Evolutionary conservation across 2,329 filamentous ascomycete genomes (phyloP), one percentile per base, ranked within the genome.

Genomic region (Cytospora paraplurivora): DNA sequence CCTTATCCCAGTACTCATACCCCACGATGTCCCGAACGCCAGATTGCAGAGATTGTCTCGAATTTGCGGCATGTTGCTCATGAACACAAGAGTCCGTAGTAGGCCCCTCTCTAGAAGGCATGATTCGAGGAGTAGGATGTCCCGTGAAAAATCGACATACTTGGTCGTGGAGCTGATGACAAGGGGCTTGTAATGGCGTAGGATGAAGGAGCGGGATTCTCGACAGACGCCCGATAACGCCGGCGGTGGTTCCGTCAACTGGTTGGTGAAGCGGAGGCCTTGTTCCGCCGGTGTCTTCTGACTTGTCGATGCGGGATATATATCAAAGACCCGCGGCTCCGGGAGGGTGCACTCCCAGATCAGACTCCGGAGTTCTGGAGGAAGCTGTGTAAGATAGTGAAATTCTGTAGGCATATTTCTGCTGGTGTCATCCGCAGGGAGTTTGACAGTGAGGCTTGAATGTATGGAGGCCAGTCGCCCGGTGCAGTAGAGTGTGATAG

Each of bases 31-130:
- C 35, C 79, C 79, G 4, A 81, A 72, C 1, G 79, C 79, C 19
- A 82, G 71, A 11, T 73, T 73, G 35, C 72, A 76, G 51, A 76
- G 73, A 63, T 72, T 74, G 59, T 79, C 76, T 34, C 77, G 74
- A 37, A 81, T 71, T 6, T 78, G 72, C 19, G 79, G 75, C 54
- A 81, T 76, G 69, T 80, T 78, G 68, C 76, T 76, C 69, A 82
- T 76, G 56, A 81, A 77, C 35, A 78, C 76, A 52, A 81, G 71
- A 17, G 79, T 77, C 50, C 79, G 79, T 65, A 81, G 73, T 21
- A 82, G 72, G 56, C 78, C 73, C 70, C 80, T 78, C 67, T 81
- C 77, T 56, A 80, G 77, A 10, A 82, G 72, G 67, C 81, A 81
- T 1, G 79, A 79, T 67, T 82, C 79, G 38, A 82, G 75, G 32